Conservation (phyloP, 1,139 yeast species). For the Pichia sp. region DNA sequence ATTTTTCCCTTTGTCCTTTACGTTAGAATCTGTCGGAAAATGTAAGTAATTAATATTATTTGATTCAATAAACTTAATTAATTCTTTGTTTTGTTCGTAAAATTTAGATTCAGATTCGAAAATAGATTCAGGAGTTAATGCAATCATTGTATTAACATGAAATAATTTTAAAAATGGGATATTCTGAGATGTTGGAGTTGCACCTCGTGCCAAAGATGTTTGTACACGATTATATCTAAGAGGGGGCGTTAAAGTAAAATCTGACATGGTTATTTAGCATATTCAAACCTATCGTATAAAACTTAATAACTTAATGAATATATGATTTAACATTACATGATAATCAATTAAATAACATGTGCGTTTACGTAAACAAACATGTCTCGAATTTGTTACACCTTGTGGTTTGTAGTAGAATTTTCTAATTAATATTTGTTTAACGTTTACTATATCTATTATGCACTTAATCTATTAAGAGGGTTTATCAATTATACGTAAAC, state of each 20-base stretch:
- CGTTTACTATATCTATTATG: too few relatives aligned
- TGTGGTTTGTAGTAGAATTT: too few relatives aligned
- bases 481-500: background rate
- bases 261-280: conserved; percentile 1
- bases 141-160: conserved; percentile 62
- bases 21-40: conserved; percentile 54
- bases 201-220: conserved; percentile 70
- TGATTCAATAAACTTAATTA: conserved; percentile 44
- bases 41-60: conserved; percentile 53
- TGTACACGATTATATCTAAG: conserved; percentile 69
- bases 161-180: conserved; percentile 65
- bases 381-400: too few relatives aligned
- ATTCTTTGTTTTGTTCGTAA: conserved; percentile 27
- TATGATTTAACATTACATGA: too few relatives aligned
- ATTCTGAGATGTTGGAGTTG: conserved; percentile 76
- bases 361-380: too few relatives aligned
- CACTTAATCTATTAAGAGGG: too few relatives aligned
- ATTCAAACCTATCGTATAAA: too few relatives aligned
- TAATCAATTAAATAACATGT: too few relatives aligned
- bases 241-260: conserved; percentile 59
- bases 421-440: too few relatives aligned
- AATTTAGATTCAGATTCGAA: conserved; percentile 36
- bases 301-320: too few relatives aligned
- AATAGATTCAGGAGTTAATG: conserved; percentile 74
- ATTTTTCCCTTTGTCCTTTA: conserved; percentile 59